Evolutionary conservation across 345 rosid genomes (phyloP), one percentile per base, ranked within the genome.

Genomic region (Citrus inodora): DNA sequence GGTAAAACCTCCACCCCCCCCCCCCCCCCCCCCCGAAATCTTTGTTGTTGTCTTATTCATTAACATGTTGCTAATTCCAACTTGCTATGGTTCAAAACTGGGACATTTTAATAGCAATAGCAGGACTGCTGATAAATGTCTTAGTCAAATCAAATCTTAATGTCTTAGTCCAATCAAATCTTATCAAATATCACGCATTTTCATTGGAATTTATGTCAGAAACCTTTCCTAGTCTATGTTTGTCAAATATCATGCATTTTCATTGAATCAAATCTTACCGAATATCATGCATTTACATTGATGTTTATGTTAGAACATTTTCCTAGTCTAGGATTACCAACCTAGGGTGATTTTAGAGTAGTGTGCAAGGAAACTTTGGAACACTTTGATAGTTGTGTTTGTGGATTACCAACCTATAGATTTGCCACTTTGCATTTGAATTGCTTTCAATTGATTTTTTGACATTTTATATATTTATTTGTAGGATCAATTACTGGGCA

Each of bases 401-500:
- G 30, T 40, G 30, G 71, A 46, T 46, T 3, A 61, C 40, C 35
- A 21, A 8, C 21, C 58, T 53, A 17, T 53, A 19, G 58, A 53
- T 58, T 51, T 14, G 21, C 22, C 28, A 65, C 11, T 30, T 63
- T 73, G 75, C 65, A 37, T 80, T 84, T 67, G 42, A 55, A 73
- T 51, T 51, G 14, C 21, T 67, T 48, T 63, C 46, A 28, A 22
- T 25, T 60, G 64, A 25, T 76, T 62, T 62, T 46, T 56, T 76
- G 56, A 74, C 74, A 51, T 77, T 46, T 64, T 73, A 21, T 55
- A 11, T 42, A 71, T 80, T 82, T 62, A 33, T 67, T 86, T 84
- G 76, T 90, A 95, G 99, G 97, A 92, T 62, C 89, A 93, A 81
- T 88, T 88, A 90, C 84, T 80, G 71, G 82, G 86, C 92, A 30